phyloP scores from a whole-genome alignment of 2,329 filamentous ascomycete genomes.

The Gnomoniopsis smithogilvyi region DNA sequence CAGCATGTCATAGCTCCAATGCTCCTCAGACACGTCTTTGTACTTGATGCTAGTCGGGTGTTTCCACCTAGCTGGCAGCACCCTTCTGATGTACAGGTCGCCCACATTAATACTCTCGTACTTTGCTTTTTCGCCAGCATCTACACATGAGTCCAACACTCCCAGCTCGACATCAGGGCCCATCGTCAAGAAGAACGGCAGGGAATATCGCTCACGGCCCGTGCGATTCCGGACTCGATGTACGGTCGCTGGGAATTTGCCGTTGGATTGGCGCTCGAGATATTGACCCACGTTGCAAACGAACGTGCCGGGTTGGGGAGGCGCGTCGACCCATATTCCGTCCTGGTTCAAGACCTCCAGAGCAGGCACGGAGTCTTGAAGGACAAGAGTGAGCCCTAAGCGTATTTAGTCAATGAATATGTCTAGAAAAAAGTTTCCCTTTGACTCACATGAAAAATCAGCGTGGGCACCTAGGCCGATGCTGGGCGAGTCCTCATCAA shows the following conservation, averaged over 20 bases:
- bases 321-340: conserved; percentile 36
- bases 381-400: conserved; percentile 34
- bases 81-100: conserved; percentile 30
- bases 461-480: conserved; percentile 38
- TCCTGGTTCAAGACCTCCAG: conserved; percentile 40
- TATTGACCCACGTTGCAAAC: conserved; percentile 40
- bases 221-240: conserved; percentile 36
- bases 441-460: conserved; percentile 33
- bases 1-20: conserved; percentile 30
- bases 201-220: conserved; percentile 34
- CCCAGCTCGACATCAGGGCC: conserved; percentile 24
- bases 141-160: conserved; percentile 23
- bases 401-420: background rate
- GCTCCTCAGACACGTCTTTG: conserved; percentile 29
- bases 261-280: conserved; percentile 37
- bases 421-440: background rate
- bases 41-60: conserved; percentile 35
- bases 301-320: conserved; percentile 31
- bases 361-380: conserved; percentile 26
- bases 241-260: conserved; percentile 35
- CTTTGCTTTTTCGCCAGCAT: conserved; percentile 19
- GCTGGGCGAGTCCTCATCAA: conserved; percentile 22
- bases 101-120: conserved; percentile 28
- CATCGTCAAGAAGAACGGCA: conserved; percentile 34
- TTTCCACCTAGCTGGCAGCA: conserved; percentile 31